Evolutionary conservation across 176 grass and related monocot genomes (phyloP), one percentile per base, ranked within the genome.

Genomic region (Coix lacrymajobi): DNA sequence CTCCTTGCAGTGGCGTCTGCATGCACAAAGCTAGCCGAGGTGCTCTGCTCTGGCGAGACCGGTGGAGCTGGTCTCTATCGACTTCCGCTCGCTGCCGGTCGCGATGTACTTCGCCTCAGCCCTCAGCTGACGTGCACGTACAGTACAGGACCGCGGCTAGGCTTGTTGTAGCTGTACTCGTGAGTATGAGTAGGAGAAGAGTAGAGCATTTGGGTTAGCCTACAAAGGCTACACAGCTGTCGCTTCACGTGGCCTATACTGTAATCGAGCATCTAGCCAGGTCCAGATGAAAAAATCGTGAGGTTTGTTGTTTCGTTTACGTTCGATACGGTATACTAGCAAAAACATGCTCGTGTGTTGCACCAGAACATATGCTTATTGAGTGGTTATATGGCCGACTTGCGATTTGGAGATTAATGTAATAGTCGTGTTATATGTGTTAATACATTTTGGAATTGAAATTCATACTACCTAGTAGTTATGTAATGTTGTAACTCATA

Each of bases 51-150:
- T 24, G 16, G 29, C 75, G 54, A 41, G 56, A 29, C 24, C 56
- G 54, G 74, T 61, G 39, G 34, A 60, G 24, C 1, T 8, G 26
- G 43, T 11, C 15, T 9, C 16, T 17, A n/a, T 54, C 51, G 7
- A 54, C 52, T 9, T n/a, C 10, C 13, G 9, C n/a, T 51, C 25
- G 36, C n/a, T 28, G 8, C 30, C 71, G 43, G 15, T 49, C 26
- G 26, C 71, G 71, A 28, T 31, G 71, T 73, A 73, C 71, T 73
- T 73, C 70, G 46, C 70, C 30, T 48, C 40, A 10, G 69, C n/a
- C n/a, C n/a, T n/a, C 7, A 14, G 15, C 25, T 30, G 26, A 48
- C 26, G 70, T 54, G 17, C 19, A 1, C 6, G 19, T 22, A 54
- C 49, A 52, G 1, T 22, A 52, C 19, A 52, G 51, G 51, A 56